Evolutionary conservation across 495 filamentous ascomycete species (phyloP).

Genomic region (Penicillium subrubescens): DNA sequence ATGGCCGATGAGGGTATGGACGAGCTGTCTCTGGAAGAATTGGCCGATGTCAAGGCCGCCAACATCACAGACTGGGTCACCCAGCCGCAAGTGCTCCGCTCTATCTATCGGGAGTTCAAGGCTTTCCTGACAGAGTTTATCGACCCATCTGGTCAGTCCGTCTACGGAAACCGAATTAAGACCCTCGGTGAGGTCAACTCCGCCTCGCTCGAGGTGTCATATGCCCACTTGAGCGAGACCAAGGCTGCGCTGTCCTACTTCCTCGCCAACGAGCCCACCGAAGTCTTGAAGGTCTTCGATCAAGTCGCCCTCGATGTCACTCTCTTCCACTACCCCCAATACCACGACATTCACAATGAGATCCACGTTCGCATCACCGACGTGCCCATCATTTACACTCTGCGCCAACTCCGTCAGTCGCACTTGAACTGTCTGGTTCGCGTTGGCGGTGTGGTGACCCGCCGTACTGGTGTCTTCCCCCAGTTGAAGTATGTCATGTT

Average conservation of each 20-base stretch:
- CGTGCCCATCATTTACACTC: conserved; percentile 91
- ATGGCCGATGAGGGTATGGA: conserved; percentile 93
- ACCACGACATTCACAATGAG: conserved; percentile 95
- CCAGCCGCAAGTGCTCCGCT: conserved; percentile 85
- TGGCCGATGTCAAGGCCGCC: conserved; percentile 91
- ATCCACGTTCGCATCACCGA: conserved; percentile 98
- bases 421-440: conserved; percentile 97
- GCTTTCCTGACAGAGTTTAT: conserved; percentile 95
- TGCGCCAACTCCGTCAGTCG: conserved; percentile 92
- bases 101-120: conserved; percentile 95
- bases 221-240: conserved; percentile 81
- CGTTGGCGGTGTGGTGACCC: conserved; percentile 92
- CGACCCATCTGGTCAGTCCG: conserved; percentile 81
- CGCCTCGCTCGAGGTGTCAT: conserved; percentile 94
- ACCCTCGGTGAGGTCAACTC: conserved; percentile 96
- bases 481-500: conserved; percentile 99
- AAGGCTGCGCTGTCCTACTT: conserved; percentile 99
- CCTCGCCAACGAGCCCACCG: conserved; percentile 90
- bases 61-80: conserved; percentile 94
- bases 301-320: conserved; percentile 95
- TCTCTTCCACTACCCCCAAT: conserved; percentile 93
- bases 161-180: conserved; percentile 90
- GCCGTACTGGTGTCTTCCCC: conserved; percentile 95
- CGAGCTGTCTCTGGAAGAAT: conserved; percentile 86
- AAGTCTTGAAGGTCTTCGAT: conserved; percentile 94